A percentile compares a stretch with the other conserved stretches of the same genome.
Evolutionary conservation across 2,329 filamentous ascomycete species (phyloP).

Genomic region (Huntiella moniliformis): DNA sequence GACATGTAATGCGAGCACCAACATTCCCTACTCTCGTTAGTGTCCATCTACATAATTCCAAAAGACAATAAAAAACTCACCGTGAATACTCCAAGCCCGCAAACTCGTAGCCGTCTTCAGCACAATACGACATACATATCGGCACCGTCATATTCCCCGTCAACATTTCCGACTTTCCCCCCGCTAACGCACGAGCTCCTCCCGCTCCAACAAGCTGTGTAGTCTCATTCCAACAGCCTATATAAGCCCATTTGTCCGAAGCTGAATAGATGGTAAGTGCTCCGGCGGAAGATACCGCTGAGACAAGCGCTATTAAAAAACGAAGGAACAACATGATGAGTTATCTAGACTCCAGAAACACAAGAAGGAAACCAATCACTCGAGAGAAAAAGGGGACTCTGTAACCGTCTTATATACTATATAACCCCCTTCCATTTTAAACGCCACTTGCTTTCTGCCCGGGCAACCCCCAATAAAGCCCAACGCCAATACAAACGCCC

Average conservation of each 20-base stretch:
- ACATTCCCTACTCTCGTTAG: slow-evolving; percentile 29
- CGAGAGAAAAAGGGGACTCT: too few relatives aligned
- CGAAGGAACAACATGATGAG: too few relatives aligned
- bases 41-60: background rate
- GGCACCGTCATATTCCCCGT: slow-evolving; percentile 32
- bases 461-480: too few relatives aligned
- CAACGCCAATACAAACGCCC: too few relatives aligned
- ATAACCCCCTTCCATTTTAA: too few relatives aligned
- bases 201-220: slow-evolving; percentile 24
- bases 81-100: slow-evolving; percentile 36
- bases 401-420: too few relatives aligned
- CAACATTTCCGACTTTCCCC: slow-evolving; percentile 22
- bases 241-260: slow-evolving; percentile 26
- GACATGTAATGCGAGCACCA: slow-evolving; percentile 37
- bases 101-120: slow-evolving; percentile 24
- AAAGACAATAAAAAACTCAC: slow-evolving; percentile 16
- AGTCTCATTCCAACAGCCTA: slow-evolving; percentile 42
- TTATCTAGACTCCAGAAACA: too few relatives aligned
- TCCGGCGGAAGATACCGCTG: too few relatives aligned
- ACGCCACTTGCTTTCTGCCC: too few relatives aligned
- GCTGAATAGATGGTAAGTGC: slow-evolving; percentile 19
- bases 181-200: slow-evolving; percentile 28
- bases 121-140: slow-evolving; percentile 32
- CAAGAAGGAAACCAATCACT: too few relatives aligned
- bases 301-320: too few relatives aligned